Evolutionary conservation across 73 alveolate genomes (phyloP).

Genomic region (Paramecium primaurelia): DNA sequence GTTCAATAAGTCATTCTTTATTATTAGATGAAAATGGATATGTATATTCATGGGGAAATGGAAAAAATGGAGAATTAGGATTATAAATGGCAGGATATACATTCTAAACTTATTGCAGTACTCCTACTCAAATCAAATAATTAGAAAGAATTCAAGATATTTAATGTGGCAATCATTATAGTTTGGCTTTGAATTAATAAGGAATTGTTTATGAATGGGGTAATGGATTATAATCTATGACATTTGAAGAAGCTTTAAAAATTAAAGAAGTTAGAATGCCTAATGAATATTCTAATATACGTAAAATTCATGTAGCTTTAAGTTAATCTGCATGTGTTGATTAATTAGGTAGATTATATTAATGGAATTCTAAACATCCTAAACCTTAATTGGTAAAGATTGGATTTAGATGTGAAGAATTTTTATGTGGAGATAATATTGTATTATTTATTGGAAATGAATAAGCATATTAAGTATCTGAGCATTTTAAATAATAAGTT

Average conservation of each 20-base stretch:
- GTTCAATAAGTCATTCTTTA: neutral
- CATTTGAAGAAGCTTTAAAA: neutral
- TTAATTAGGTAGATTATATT: neutral
- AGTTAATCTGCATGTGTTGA: slow-evolving; percentile 16
- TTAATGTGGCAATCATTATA: slow-evolving; percentile 11
- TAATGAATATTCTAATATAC: neutral
- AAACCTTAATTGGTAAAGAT: neutral
- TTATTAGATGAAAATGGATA: neutral
- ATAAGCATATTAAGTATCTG: neutral
- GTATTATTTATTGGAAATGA: neutral
- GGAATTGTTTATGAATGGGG: slow-evolving; percentile 17
- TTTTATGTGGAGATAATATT: neutral
- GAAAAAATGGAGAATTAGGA: slow-evolving; percentile 28
- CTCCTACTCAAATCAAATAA: neutral
- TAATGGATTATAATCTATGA: neutral
- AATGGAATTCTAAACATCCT: neutral
- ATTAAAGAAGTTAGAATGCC: neutral
- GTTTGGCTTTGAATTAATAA: neutral
- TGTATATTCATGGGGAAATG: slow-evolving; percentile 22
- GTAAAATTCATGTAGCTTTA: neutral
- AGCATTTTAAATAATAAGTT: slow-evolving; percentile 1
- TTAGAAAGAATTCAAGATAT: neutral
- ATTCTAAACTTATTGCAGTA: neutral
- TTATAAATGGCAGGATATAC: neutral
- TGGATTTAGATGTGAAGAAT: slow-evolving; percentile 23